Conservation (phyloP, 495 filamentous ascomycete genomes). For the Podospora australis region DNA sequence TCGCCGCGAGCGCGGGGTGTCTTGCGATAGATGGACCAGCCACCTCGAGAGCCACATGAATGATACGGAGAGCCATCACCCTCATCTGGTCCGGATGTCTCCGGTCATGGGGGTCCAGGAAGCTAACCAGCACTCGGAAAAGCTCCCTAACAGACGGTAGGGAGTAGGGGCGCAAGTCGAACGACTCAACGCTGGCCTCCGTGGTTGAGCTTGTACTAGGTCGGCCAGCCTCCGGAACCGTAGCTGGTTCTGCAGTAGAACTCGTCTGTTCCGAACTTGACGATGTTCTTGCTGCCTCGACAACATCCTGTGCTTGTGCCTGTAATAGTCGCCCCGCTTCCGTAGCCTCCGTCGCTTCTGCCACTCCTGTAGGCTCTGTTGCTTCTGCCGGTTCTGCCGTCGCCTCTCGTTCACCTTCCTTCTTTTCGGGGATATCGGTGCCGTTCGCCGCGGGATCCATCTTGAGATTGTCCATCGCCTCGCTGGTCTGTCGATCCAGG, state of each 20-base stretch:
- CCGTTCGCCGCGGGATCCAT: conserved; percentile 87
- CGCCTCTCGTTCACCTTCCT: conserved; percentile 14
- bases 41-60: conserved; percentile 95
- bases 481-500: conserved; percentile 54
- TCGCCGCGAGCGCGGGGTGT: conserved; percentile 78
- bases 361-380: conserved; percentile 18
- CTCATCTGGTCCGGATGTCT: conserved; percentile 91
- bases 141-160: conserved; percentile 90
- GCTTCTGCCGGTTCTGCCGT: conserved; percentile 36
- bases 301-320: conserved; percentile 37
- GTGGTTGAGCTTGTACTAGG: conserved; percentile 28
- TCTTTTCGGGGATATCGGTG: conserved; percentile 36
- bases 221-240: conserved; percentile 17
- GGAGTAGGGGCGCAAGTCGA: conserved; percentile 78
- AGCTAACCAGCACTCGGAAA: conserved; percentile 89
- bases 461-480: conserved; percentile 67
- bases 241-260: conserved; percentile 18
- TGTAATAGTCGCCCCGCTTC: conserved; percentile 23
- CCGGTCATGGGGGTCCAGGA: conserved; percentile 86
- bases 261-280: conserved; percentile 36
- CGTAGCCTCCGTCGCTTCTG: conserved; percentile 10
- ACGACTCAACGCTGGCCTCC: conserved; percentile 35
- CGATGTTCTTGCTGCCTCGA: conserved; percentile 41
- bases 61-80: conserved; percentile 94
- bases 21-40: conserved; percentile 92